phyloP scores from a whole-genome alignment of 805 yeast species.

The Cyberlindnera veronae region DNA sequence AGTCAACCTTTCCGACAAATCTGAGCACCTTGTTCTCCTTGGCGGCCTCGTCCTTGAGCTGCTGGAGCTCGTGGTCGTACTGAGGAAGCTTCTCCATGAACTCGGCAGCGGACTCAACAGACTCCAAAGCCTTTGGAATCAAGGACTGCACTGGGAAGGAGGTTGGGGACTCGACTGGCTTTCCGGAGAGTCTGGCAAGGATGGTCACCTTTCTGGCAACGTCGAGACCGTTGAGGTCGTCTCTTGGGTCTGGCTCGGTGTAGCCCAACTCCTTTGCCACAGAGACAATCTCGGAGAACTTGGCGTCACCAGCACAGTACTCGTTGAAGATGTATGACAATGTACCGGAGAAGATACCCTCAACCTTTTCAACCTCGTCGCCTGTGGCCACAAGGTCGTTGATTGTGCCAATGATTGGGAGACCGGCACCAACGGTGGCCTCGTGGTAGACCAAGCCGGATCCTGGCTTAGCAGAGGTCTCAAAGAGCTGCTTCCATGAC shows the following conservation, averaged over 20 bases:
- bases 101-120: constrained; percentile 68
- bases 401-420: constrained; percentile 87
- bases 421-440: constrained; percentile 98
- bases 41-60: constrained; percentile 76
- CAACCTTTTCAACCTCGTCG: constrained; percentile 85
- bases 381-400: constrained; percentile 90
- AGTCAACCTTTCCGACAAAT: constrained; percentile 88
- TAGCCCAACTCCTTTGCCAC: constrained; percentile 90
- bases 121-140: constrained; percentile 83
- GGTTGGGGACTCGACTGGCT: constrained; percentile 78
- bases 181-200: constrained; percentile 89
- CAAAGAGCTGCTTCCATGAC: constrained; percentile 75
- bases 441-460: constrained; percentile 87
- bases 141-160: constrained; percentile 93
- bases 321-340: constrained; percentile 93
- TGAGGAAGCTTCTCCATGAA: constrained; percentile 78
- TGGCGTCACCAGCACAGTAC: constrained; percentile 70
- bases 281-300: constrained; percentile 86
- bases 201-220: constrained; percentile 98
- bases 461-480: constrained; percentile 45
- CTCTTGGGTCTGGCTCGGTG: constrained; percentile 99
- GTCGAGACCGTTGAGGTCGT: constrained; percentile 95
- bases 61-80: constrained; percentile 75
- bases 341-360: constrained; percentile 96
- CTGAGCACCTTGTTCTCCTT: constrained; percentile 83